These are phyloP conservation scores for Alternaria tenuissima DNA, from an alignment of 2,329 filamentous ascomycete genomes.

Conservation along the genomic window DNA sequence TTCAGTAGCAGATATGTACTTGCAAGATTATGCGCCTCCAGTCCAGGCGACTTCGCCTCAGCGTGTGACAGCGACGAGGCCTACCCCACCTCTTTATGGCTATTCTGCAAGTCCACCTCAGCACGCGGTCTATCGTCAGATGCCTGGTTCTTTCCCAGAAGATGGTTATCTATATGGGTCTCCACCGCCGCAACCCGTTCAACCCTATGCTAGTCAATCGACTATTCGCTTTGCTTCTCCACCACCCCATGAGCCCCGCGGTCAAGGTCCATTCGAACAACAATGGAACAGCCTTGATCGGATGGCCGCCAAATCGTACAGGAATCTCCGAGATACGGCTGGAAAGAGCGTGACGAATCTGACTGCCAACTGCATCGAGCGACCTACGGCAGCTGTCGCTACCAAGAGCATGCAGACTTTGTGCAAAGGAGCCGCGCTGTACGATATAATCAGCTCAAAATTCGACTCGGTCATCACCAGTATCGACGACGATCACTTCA, in stretches of 20 bases:
- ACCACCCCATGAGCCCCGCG: conserved; percentile 25
- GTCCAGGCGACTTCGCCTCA: conserved; percentile 22
- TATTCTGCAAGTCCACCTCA: conserved; percentile 27
- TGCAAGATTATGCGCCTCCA: conserved; percentile 24
- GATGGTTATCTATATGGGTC: conserved; percentile 25
- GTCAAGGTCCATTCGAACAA: conserved; percentile 34
- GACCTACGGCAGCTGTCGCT: conserved; percentile 37
- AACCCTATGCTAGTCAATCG: conserved; percentile 31
- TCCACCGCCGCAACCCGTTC: conserved; percentile 23
- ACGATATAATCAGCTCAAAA: conserved; percentile 68
- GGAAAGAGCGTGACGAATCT: conserved; percentile 37
- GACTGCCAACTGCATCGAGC: conserved; percentile 41
- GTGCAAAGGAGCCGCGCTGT: conserved; percentile 56
- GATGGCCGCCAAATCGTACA: conserved; percentile 41
- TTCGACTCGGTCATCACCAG: conserved; percentile 74
- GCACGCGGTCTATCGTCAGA: conserved; percentile 31
- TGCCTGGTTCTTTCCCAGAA: conserved; percentile 27
- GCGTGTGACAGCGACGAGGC: conserved; percentile 12
- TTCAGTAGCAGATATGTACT: conserved; percentile 22
- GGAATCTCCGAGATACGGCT: conserved; percentile 39
- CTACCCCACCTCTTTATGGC: conserved; percentile 14
- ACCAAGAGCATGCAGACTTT: conserved; percentile 50
- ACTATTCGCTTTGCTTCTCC: conserved; percentile 31
- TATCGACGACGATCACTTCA: conserved; percentile 71
- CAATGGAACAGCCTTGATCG: conserved; percentile 43